phyloP scores from a whole-genome alignment of 176 grass and related monocot species.

The Dactylis glomerata region DNA sequence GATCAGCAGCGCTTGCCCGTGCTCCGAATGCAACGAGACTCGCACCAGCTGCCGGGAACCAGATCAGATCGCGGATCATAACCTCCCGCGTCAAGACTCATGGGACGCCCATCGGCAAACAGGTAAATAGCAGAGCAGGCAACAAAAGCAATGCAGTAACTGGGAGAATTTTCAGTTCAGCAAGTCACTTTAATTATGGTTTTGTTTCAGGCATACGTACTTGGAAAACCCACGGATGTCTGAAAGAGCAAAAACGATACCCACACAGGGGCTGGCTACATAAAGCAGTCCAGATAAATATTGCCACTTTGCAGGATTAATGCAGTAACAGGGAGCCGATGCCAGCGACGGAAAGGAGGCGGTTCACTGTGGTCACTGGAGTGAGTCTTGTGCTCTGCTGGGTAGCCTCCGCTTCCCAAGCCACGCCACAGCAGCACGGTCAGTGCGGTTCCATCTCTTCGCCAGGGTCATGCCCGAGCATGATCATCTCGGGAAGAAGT shows the following conservation, averaged over 20 bases:
- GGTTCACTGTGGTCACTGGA: neutral
- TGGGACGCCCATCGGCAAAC: neutral
- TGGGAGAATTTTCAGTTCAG: neutral
- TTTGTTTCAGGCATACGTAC: neutral
- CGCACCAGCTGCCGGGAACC: neutral
- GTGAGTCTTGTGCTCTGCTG: neutral
- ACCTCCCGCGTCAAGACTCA: neutral
- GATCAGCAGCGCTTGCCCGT: too few relatives aligned
- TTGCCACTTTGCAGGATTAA: neutral
- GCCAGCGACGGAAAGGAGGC: neutral
- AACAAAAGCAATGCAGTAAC: neutral
- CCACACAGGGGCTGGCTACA: neutral
- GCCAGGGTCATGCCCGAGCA: constrained; percentile 33
- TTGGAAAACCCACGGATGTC: neutral
- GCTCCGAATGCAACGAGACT: neutral
- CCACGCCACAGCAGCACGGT: neutral
- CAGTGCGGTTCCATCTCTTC: neutral
- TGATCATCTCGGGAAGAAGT: neutral
- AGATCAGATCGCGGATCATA: neutral
- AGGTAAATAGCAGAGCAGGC: too few relatives aligned
- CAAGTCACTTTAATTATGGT: neutral
- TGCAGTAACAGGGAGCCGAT: neutral
- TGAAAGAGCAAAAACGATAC: neutral
- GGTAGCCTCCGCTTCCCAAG: neutral
- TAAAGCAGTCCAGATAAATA: neutral